A percentile compares a stretch with the other conserved stretches of the same genome.
phyloP scores from a whole-genome alignment of 176 grass and related monocot genomes.

The Zoysia pacifica region DNA sequence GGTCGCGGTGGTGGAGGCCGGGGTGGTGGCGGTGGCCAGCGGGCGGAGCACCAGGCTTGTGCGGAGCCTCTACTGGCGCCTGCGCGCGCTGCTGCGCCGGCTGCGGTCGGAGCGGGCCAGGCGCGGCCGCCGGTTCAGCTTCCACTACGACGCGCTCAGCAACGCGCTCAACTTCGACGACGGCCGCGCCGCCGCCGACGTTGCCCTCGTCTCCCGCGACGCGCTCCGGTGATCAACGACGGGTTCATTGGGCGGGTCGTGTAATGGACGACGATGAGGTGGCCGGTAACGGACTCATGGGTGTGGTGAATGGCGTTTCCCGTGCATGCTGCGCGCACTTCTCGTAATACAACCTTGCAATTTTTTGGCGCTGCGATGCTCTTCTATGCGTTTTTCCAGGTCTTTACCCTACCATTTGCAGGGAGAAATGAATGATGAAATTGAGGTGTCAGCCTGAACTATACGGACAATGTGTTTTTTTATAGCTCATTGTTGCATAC shows the following conservation, averaged over 20 bases:
- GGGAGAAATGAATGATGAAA: neutral
- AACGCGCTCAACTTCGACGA: conserved; percentile 97
- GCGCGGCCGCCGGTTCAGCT: conserved; percentile 61
- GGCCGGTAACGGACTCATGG: neutral
- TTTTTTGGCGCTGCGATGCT: neutral
- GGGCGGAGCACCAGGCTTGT: conserved; percentile 56
- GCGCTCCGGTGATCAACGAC: neutral
- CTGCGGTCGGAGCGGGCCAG: conserved; percentile 52
- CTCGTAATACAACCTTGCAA: neutral
- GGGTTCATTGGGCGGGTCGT: neutral
- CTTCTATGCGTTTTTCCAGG: neutral
- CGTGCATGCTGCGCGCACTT: neutral
- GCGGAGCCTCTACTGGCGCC: conserved; percentile 69
- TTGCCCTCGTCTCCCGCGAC: neutral
- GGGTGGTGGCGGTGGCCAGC: conserved; percentile 46
- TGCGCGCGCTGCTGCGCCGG: conserved; percentile 63
- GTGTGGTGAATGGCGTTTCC: neutral
- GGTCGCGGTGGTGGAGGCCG: conserved; percentile 61
- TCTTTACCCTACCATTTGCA: neutral
- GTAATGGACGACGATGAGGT: neutral
- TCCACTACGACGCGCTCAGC: conserved; percentile 93
- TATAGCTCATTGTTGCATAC: no score
- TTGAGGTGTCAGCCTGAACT: neutral
- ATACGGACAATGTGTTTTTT: no score
- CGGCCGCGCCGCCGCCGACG: conserved; percentile 42